Conservation (phyloP, 1,284 basidiomycete genomes). For the Puccinia brachypodii region DNA sequence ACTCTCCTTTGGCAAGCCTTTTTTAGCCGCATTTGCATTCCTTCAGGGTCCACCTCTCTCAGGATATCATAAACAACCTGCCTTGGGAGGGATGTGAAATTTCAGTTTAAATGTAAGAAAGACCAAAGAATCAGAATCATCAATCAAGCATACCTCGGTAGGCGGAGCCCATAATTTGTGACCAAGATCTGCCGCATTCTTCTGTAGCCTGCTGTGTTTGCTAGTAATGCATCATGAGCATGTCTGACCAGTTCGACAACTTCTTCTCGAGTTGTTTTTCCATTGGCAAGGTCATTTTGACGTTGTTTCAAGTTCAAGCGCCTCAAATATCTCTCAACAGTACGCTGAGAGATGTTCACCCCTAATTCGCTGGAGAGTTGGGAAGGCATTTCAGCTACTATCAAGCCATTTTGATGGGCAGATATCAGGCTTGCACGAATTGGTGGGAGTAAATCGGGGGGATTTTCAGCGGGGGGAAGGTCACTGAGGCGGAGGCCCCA, state of each 20-base stretch:
- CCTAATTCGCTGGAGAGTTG: background rate
- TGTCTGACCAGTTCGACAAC: background rate
- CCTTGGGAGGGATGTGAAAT: background rate
- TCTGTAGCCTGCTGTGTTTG: background rate
- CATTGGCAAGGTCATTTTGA: background rate
- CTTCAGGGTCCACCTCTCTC: constrained; percentile 11
- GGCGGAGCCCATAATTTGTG: background rate
- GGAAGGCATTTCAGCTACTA: background rate
- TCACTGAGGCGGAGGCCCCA: background rate
- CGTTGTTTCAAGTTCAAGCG: background rate
- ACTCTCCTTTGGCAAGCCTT: background rate
- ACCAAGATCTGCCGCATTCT: background rate
- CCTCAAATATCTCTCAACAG: background rate
- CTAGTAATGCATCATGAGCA: background rate
- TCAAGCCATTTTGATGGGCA: background rate
- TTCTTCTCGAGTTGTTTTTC: background rate
- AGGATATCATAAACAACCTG: background rate
- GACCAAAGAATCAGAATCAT: background rate
- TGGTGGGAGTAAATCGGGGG: background rate
- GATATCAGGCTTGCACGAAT: background rate
- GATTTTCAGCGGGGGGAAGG: background rate
- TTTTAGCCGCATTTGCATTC: background rate
- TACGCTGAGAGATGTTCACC: background rate
- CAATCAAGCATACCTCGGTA: background rate
- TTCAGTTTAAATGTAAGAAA: background rate